phyloP scores from a whole-genome alignment of 176 grass and related monocot genomes.

The Carex kokanica region DNA sequence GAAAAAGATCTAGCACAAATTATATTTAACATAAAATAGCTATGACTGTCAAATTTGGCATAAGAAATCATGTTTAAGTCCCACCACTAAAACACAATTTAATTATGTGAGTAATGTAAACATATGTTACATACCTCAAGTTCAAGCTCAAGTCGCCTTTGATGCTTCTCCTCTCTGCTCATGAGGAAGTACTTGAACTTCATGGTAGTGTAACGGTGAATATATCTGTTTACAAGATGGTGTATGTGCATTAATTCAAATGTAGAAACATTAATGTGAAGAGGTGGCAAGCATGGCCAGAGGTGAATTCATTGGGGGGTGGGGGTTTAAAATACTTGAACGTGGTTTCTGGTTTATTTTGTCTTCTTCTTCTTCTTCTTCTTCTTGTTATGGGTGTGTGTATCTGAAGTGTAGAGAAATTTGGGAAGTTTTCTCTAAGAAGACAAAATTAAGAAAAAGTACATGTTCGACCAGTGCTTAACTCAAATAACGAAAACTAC shows the following conservation, averaged over 20 bases:
- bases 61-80: background rate
- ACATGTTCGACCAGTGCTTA: background rate
- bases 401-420: background rate
- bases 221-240: slow-evolving; percentile 15
- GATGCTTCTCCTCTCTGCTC: slow-evolving; percentile 43
- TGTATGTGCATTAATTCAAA: slow-evolving; percentile 24
- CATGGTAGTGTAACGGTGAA: slow-evolving; percentile 37
- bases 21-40: background rate
- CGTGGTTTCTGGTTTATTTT: background rate
- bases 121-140: slow-evolving; percentile 34
- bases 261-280: slow-evolving; percentile 32
- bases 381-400: background rate
- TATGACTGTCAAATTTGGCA: background rate
- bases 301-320: slow-evolving; percentile 27
- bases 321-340: background rate
- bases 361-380: background rate
- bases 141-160: slow-evolving; percentile 53
- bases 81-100: background rate
- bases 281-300: slow-evolving; percentile 27
- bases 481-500: background rate
- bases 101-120: background rate
- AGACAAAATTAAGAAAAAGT: background rate
- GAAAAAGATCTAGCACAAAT: background rate
- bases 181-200: slow-evolving; percentile 74
- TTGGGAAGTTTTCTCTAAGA: background rate